Percentiles rank a stretch among this genome's conserved stretches.
Conservation (phyloP, 306 rosid genomes). For the Castanea sativa region DNA sequence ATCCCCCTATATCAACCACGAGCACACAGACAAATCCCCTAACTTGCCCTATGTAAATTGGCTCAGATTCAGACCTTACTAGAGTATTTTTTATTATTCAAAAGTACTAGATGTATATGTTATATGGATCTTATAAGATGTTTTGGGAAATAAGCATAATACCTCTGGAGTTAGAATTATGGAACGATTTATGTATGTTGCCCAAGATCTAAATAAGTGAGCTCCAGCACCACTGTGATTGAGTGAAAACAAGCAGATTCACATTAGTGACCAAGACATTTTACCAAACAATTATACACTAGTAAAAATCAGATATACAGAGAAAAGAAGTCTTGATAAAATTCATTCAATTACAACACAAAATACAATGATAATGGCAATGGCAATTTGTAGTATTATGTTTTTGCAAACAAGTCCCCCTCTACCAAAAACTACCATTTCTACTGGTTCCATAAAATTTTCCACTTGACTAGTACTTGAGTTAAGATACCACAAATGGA, state of each 20-base stretch:
- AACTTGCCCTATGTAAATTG: not conserved
- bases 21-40: no score
- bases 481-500: not conserved
- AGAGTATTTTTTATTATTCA: not conserved
- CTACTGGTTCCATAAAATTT: not conserved
- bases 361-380: not conserved
- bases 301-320: not conserved
- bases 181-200: slow-evolving; percentile 77
- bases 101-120: not conserved
- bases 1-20: no score
- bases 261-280: slow-evolving; percentile 8
- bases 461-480: not conserved
- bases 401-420: not conserved
- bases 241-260: slow-evolving; percentile 10
- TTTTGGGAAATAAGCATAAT: slow-evolving; percentile 10
- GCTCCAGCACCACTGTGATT: slow-evolving; percentile 93
- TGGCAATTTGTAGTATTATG: not conserved
- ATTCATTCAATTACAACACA: not conserved
- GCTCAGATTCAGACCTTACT: not conserved
- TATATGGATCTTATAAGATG: slow-evolving; percentile 9
- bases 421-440: no score
- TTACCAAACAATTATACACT: not conserved
- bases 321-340: not conserved
- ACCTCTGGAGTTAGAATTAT: slow-evolving; percentile 97
- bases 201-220: slow-evolving; percentile 93